phyloP scores from a whole-genome alignment of 805 yeast genomes.

The Saccharomycopsis microspora region DNA sequence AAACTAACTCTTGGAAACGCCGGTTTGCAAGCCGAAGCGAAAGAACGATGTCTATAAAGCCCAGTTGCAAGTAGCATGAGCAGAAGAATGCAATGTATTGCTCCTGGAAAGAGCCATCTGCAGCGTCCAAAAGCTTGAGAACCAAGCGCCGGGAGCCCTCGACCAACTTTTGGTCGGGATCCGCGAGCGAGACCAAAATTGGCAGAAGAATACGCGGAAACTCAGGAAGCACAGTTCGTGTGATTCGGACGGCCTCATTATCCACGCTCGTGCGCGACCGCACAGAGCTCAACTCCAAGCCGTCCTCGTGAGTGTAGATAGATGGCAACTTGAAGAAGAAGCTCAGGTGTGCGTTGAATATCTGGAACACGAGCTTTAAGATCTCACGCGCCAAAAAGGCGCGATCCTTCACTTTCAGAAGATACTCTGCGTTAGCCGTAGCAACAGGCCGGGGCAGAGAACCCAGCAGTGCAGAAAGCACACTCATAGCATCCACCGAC shows the following conservation, averaged over 20 bases:
- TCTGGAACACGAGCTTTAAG: slow-evolving; percentile 13
- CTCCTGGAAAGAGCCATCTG: slow-evolving; percentile 1
- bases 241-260: slow-evolving; percentile 3
- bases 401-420: slow-evolving; percentile 9
- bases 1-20: slow-evolving; percentile 9
- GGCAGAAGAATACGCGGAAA: slow-evolving; percentile 12
- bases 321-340: slow-evolving; percentile 14
- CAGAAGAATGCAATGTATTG: slow-evolving; percentile 11
- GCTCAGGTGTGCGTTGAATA: slow-evolving; percentile 6
- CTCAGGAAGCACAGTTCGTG: slow-evolving; percentile 5
- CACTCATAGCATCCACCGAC: neutral
- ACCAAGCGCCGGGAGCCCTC: slow-evolving; percentile 11
- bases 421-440: slow-evolving; percentile 8
- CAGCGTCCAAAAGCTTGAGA: slow-evolving; percentile 11
- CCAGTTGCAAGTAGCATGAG: slow-evolving; percentile 14
- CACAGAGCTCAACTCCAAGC: neutral
- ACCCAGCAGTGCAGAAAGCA: neutral
- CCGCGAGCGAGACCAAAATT: slow-evolving; percentile 11
- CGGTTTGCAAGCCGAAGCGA: slow-evolving; percentile 4
- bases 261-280: neutral
- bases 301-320: slow-evolving; percentile 3
- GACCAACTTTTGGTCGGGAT: slow-evolving; percentile 12
- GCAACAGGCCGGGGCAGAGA: neutral
- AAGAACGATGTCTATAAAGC: slow-evolving; percentile 12
- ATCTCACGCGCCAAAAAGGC: slow-evolving; percentile 16